Conservation (phyloP, 441 rosid species). For the Populus hybrid region DNA sequence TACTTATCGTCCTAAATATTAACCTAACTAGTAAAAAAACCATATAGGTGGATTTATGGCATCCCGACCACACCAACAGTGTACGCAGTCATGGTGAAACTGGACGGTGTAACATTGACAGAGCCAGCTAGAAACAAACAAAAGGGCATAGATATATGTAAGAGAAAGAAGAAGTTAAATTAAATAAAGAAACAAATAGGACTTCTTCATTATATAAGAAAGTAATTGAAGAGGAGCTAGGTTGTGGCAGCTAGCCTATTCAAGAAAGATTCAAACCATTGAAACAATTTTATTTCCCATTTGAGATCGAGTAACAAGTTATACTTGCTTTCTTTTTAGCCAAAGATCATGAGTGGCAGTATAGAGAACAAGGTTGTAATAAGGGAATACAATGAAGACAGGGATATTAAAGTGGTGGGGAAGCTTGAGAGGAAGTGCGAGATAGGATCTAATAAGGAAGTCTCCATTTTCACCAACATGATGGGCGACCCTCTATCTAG, state of each 20-base stretch:
- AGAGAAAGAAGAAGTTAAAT: not conserved
- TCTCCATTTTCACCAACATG: conserved; percentile 45
- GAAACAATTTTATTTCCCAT: not conserved
- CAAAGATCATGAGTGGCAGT: conserved; percentile 24
- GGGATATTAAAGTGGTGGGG: conserved; percentile 47
- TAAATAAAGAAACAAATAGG: not conserved
- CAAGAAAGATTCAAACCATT: conserved; percentile 16
- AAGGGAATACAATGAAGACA: conserved; percentile 49
- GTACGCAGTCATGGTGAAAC: not conserved
- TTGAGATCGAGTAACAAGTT: not conserved
- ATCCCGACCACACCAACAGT: not conserved
- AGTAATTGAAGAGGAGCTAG: not conserved
- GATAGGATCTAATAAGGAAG: conserved; percentile 36
- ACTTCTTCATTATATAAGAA: not conserved
- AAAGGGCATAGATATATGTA: not conserved
- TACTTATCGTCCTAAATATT: not conserved
- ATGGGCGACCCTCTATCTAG: conserved; percentile 51
- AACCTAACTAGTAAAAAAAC: not conserved
- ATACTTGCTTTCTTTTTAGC: not conserved
- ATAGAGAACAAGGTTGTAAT: conserved; percentile 33
- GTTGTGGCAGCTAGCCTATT: conserved; percentile 15
- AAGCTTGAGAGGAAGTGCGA: conserved; percentile 57
- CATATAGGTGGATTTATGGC: not conserved
- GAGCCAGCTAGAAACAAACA: not conserved
- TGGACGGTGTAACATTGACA: not conserved